Evolutionary conservation across 2,329 filamentous ascomycete genomes (phyloP), one percentile per base, ranked within the genome.

Genomic region (Colletotrichum lentis): DNA sequence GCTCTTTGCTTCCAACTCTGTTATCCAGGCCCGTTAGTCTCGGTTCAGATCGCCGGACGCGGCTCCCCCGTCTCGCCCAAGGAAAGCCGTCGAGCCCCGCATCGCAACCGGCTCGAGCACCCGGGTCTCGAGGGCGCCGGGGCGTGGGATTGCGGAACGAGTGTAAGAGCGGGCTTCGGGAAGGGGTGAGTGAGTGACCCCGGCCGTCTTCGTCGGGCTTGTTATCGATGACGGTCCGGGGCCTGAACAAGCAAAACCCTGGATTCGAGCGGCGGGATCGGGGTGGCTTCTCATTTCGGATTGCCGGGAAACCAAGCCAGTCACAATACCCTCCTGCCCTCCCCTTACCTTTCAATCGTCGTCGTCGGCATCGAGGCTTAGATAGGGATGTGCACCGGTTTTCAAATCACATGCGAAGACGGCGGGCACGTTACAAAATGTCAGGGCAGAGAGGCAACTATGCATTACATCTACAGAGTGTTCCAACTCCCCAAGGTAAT

Each of bases 401-500:
- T 18, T 1, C 35, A 6, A 18, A 11, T 39, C n/a, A 54, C n/a
- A 39, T 27, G n/a, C n/a, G 35, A 39, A 2, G 35, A 35, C 7
- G 31, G 8, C 31, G 52, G 12, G 2, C n/a, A 49, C 22, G 11
- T 8, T 16, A 27, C 41, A 43, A 24, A 44, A n/a, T 4, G 24
- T 43, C 8, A 27, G 37, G n/a, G 47, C 47, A 43, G 37, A 43
- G 37, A 27, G 43, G 54, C 47, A 56, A 43, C 53, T 56, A 56
- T 41, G 53, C 54, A 56, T 56, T 56, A 43, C 22, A n/a, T 56
- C 54, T 56, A 56, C 22, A 56, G 27, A 56, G 37, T 8, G 18
- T 41, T 37, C 54, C 35, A 43, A 56, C 22, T 31, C 54, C 31
- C 37, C 53, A 20, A 22, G 20, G 20, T 24, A 20, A 53, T 41